A percentile compares a stretch with the other conserved stretches of the same genome.
Conservation (phyloP, 2,329 filamentous ascomycete species). For the Fusarium incarnatum region DNA sequence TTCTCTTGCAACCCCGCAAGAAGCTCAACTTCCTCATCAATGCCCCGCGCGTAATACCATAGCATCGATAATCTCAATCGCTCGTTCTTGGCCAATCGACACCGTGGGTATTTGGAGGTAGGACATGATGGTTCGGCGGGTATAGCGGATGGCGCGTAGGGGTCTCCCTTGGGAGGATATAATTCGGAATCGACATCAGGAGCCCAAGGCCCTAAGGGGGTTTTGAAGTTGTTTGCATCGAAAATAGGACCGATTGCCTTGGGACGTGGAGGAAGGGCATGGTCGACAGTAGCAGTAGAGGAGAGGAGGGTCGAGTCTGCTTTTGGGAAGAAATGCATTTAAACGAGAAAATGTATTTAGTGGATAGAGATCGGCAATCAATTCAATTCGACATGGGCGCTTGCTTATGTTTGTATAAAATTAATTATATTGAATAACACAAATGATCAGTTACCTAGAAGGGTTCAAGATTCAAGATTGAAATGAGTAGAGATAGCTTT, state of each 20-base stretch:
- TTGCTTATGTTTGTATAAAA: too few species aligned
- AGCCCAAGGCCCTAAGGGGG: conserved; percentile 32
- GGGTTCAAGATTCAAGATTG: background rate
- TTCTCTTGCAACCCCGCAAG: conserved; percentile 57
- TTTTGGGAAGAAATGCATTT: conserved; percentile 44
- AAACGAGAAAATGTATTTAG: background rate
- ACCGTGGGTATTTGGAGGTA: conserved; percentile 39
- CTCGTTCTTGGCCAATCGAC: conserved; percentile 46
- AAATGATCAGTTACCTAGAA: background rate
- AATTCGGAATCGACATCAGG: conserved; percentile 6
- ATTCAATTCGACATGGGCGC: background rate
- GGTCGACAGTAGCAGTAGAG: conserved; percentile 33
- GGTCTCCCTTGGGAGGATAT: conserved; percentile 12
- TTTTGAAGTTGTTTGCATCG: conserved; percentile 27
- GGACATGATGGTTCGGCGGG: conserved; percentile 13
- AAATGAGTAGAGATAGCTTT: background rate
- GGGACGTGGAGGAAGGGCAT: conserved; percentile 22
- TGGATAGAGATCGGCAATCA: background rate
- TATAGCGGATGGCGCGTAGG: conserved; percentile 22
- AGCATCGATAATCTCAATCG: conserved; percentile 51
- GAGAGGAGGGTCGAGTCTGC: conserved; percentile 44
- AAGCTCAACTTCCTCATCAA: conserved; percentile 55
- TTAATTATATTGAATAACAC: background rate
- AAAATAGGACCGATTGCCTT: conserved; percentile 36
- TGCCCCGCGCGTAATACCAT: conserved; percentile 58